Base-by-base conservation (phyloP, 257 asterid species). In the Nicotiana paniculata region DNA sequence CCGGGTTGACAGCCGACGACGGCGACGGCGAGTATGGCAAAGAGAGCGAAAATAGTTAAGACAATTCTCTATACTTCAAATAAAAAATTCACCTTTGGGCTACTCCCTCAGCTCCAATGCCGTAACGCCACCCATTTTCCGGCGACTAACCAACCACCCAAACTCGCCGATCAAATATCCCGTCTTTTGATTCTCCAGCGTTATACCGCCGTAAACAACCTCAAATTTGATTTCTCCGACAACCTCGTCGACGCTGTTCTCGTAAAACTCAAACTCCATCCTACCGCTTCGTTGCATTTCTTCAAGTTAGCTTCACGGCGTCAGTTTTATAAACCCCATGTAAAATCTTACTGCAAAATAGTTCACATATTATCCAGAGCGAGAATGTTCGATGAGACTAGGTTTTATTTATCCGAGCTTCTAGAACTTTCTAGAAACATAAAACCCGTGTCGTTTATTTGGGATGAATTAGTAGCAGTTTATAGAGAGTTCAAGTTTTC, bases 111-210 rank as follows among this genome's bases (percentile, higher is more conserved):
- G n/a, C 58, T 21, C 75, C 79, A 39, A 53, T 75, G 33, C 66
- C 87, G 61, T 78, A 15, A 57, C 62, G 37, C 77, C 54, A 13
- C 57, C 72, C 81, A 65, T 55, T 77, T 85, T n/a, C 66, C 77
- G 46, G 64, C 85, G 37, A 59, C 69, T 77, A 61, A 30, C 53
- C 68, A 1, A 79, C 72, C 46, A 24, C 82, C 61, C 37, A 16
- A 83, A 35, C 86, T 90, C 53, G 79, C 91, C 37, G 86, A 89
- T 76, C 92, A 83, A 83, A 85, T 93, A 81, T 84, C 88, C 88
- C 92, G 96, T 58, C 90, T 95, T 46, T 83, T 93, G 37, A 87
- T 93, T 82, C 97, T 95, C 85, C 87, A 92, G 70, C 96, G 97
- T 24, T 88, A 78, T 81, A 85, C 86, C 39, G 97, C 95, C 84